These are phyloP conservation scores for Pinus tabuliformis DNA, from an alignment of 75 land plant species.

Conservation along the genomic window DNA sequence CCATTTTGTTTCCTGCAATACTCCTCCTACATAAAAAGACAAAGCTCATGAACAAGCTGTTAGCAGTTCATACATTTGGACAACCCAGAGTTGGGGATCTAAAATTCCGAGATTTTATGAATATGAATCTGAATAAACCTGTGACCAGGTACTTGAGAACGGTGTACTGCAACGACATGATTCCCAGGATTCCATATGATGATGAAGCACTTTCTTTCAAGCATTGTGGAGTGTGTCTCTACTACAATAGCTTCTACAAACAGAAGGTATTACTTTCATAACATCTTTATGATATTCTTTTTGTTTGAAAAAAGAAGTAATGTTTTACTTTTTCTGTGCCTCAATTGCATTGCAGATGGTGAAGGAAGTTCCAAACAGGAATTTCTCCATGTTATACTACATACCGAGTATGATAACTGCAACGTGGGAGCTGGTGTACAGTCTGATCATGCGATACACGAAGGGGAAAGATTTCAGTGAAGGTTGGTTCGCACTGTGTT, in stretches of 20 bases:
- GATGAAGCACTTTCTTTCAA: constrained; percentile 45
- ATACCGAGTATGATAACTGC: constrained; percentile 33
- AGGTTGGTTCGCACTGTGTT: constrained; percentile 23
- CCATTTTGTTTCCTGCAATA: constrained; percentile 50
- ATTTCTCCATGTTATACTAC: constrained; percentile 30
- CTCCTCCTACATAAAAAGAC: constrained; percentile 30
- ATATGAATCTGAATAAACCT: not conserved
- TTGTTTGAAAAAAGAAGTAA: not conserved
- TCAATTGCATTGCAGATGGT: constrained; percentile 30
- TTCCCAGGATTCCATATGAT: constrained; percentile 70
- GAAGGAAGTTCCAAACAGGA: constrained; percentile 66
- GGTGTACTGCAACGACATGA: constrained; percentile 63
- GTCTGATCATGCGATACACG: constrained; percentile 19
- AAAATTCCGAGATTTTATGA: constrained; percentile 35
- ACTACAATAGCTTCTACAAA: constrained; percentile 50
- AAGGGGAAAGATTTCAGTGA: constrained; percentile 43
- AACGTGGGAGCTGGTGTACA: constrained; percentile 43
- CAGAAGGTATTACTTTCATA: constrained; percentile 31
- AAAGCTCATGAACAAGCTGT: constrained; percentile 33
- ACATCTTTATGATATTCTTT: not conserved
- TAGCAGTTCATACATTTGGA: constrained; percentile 63
- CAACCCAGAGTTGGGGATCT: constrained; percentile 70
- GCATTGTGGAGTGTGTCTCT: constrained; percentile 62
- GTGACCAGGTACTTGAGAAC: constrained; percentile 35
- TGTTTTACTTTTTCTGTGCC: not conserved